Base-by-base conservation (phyloP, 2,329 filamentous ascomycete species). In the Nemania sp. region DNA sequence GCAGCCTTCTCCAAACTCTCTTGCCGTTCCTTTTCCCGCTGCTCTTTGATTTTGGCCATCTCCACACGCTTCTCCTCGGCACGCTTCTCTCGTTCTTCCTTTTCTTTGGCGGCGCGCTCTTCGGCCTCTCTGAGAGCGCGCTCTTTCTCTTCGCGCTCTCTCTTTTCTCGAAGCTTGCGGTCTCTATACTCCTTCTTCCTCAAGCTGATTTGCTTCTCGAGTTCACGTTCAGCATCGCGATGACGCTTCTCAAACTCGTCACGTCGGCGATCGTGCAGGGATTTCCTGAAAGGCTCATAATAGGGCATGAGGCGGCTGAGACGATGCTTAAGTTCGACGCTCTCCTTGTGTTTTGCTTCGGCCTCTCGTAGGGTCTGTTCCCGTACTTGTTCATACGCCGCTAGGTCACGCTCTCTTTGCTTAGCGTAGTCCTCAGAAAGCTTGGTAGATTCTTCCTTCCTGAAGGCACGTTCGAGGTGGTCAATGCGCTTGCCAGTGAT, bases 221-320 rank as follows among this genome's bases (percentile, higher is more conserved):
- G 85, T 75, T 99, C 95, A 66, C 90, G 88, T 82, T 98, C 92
- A 34, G 95, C 95, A 72, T 91, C 89, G 76, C 90, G 92, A 73
- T 91, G 91, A 66, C 93, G 90, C 81, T 90, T 94, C 83, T 98
- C 95, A 69, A 98, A 99, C 77, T 98, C 92, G 70, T 96, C 90
- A 73, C 92, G 91, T 69, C 94, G 91, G 73, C 92, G 89, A 76
- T 95, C 89, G 64, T 91, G 90, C 55, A 99, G 87, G 49, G 88
- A 87, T 67, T 88, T 83, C 72, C 90, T 88, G 85, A 97, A 98
- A 10, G 80, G 79, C 75, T 95, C 92, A 79, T 97, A 99, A 55
- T 83, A 77, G n/a, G 88, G 85, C 66, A 98, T 89, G 56, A 99
- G 84, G 64, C 93, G 87, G 72, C 85, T 89, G 53, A 99, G 87